phyloP scores from a whole-genome alignment of 768 basidiomycete genomes.

The Boletus barrowsii region DNA sequence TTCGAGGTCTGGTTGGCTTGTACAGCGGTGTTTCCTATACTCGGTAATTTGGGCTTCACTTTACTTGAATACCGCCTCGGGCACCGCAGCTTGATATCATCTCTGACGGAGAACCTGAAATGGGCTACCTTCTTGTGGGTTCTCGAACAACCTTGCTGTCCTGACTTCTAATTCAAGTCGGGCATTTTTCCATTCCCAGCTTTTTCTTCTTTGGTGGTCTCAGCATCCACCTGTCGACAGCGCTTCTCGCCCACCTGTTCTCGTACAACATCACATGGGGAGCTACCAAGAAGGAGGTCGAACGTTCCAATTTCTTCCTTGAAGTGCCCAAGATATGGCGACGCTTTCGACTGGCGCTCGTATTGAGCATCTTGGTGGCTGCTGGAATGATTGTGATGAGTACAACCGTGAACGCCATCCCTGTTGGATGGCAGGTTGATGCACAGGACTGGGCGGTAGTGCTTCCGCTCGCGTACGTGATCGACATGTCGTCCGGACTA shows the following conservation, averaged over 20 bases:
- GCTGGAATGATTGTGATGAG: slow-evolving; percentile 57
- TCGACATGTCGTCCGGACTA: background rate
- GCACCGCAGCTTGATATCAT: slow-evolving; percentile 23
- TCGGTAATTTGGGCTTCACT: slow-evolving; percentile 70
- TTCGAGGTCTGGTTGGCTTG: slow-evolving; percentile 84
- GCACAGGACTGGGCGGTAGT: slow-evolving; percentile 65
- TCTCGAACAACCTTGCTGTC: background rate
- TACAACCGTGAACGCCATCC: slow-evolving; percentile 42
- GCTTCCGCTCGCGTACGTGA: slow-evolving; percentile 59
- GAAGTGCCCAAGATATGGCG: slow-evolving; percentile 83
- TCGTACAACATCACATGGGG: slow-evolving; percentile 61
- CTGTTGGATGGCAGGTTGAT: slow-evolving; percentile 65
- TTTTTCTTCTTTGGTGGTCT: slow-evolving; percentile 59
- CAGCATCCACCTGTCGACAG: slow-evolving; percentile 49
- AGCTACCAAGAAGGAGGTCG: slow-evolving; percentile 76
- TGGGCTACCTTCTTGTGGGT: slow-evolving; percentile 40
- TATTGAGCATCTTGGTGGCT: slow-evolving; percentile 48
- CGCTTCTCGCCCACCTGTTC: slow-evolving; percentile 54
- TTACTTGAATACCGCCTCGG: slow-evolving; percentile 76
- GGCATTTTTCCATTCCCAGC: slow-evolving; percentile 5
- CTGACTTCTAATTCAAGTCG: background rate
- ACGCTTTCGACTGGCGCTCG: slow-evolving; percentile 67
- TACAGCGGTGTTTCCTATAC: slow-evolving; percentile 69
- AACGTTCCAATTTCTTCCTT: slow-evolving; percentile 87
- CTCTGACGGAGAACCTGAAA: slow-evolving; percentile 26